Conservation (phyloP, 306 rosid genomes). For the Prunus davidiana region DNA sequence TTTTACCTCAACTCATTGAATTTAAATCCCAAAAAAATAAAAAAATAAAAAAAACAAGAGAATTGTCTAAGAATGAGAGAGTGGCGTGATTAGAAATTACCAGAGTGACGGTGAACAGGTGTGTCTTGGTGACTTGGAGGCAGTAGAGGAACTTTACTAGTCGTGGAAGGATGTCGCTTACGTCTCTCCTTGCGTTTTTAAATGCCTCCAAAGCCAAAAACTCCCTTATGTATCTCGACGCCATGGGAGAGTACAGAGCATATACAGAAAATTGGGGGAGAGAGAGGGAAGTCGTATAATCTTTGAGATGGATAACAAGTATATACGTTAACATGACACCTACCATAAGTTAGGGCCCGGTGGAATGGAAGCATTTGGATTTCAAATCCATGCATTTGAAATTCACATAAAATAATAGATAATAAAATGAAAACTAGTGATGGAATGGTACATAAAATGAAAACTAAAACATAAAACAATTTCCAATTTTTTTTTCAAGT, state of each 20-base stretch:
- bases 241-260: not conserved
- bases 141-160: constrained; percentile 34
- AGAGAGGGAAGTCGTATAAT: too few species aligned
- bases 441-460: too few species aligned
- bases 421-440: too few species aligned
- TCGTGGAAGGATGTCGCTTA: constrained; percentile 10
- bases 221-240: not conserved
- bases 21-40: not conserved
- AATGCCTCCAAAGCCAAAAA: constrained; percentile 6
- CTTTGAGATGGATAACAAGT: too few species aligned
- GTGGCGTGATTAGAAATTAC: constrained; percentile 29
- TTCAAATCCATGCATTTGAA: too few species aligned
- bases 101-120: constrained; percentile 25
- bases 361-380: too few species aligned
- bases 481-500: too few species aligned
- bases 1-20: not conserved
- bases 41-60: not conserved
- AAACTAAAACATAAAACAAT: too few species aligned
- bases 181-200: constrained; percentile 30
- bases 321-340: too few species aligned
- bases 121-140: constrained; percentile 39
- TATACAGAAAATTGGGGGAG: not conserved
- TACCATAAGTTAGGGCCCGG: too few species aligned
- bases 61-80: not conserved
- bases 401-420: too few species aligned